Base-by-base conservation (phyloP, 108 stramenopile genomes). In the Nannochloropsis granulata region DNA sequence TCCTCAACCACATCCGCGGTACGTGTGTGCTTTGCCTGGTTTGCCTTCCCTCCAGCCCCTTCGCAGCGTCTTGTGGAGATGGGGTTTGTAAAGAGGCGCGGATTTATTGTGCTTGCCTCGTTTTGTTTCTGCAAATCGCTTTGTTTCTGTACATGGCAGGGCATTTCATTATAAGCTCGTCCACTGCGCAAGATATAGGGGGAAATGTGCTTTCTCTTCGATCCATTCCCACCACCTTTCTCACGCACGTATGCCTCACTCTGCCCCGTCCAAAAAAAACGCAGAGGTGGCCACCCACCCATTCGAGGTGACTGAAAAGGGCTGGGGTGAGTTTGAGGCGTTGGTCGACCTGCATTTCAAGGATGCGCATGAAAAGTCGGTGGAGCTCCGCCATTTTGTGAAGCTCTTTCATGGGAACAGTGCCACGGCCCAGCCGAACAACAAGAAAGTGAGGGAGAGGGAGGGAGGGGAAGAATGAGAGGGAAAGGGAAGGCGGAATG, bases 301-400 rank as follows among this genome's bases (percentile, higher is more conserved):
- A 7, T 90, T 88, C 85, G 87, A 90, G 42, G 87, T 90, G n/a
- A 97, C 96, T 8, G 97, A 98, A 86, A 93, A 89, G 83, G 98
- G 98, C 44, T 98, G 98, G 98, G 98, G 98, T 23, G 98, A 98
- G 88, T 98, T 98, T 88, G 97, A 98, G 90, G 96, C 96, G 1
- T 92, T 92, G 82, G 95, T 98, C 43, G 90, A 93, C 16, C 93
- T 98, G 79, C 87, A 93, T 81, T 97, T 97, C 93, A 93, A 87
- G 78, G 95, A 96, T 89, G 88, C 92, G 34, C 83, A 89, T 13
- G 96, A 97, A 44, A 44, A 56, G 14, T 44, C 84, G 23, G 81
- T 84, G 11, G 86, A 93, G 89, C n/a, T 95, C 13, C 91, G 90
- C 44, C 96, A 97, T 85, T 71, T 71, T n/a, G 56, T 71, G 8